Percentiles rank a stretch among this genome's conserved stretches.
Conservation (phyloP, 164 flowering plant genomes). For the Protea cynaroides region DNA sequence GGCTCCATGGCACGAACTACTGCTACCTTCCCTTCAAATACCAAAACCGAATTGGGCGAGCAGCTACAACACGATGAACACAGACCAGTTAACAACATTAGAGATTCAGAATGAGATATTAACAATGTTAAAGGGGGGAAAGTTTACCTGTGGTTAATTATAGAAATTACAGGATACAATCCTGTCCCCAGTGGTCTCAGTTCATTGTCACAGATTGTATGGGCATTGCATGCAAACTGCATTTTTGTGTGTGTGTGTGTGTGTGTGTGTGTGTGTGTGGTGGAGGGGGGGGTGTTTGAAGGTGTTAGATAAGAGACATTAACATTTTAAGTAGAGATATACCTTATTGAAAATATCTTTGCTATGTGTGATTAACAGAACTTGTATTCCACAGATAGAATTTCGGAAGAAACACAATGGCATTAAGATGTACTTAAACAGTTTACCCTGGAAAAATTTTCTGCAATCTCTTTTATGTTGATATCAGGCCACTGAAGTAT, state of each 20-base stretch:
- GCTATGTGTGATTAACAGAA: neutral
- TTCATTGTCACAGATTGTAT: conserved; percentile 91
- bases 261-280: too few relatives aligned
- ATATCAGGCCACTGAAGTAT: conserved; percentile 66
- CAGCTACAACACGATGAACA: conserved; percentile 51
- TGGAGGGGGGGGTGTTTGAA: too few relatives aligned
- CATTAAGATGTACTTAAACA: neutral
- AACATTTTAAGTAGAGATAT: neutral
- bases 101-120: neutral
- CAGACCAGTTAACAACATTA: conserved; percentile 4
- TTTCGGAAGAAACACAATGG: neutral
- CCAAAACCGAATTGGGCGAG: conserved; percentile 84
- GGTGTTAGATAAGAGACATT: neutral
- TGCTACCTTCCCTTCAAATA: conserved; percentile 77
- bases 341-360: neutral
- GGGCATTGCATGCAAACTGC: conserved; percentile 98
- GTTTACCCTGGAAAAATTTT: conserved; percentile 80
- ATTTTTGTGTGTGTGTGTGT: too few relatives aligned
- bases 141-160: conserved; percentile 88
- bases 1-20: conserved; percentile 81
- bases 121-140: neutral
- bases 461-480: conserved; percentile 74
- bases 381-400: neutral
- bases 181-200: conserved; percentile 92
- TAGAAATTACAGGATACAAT: conserved; percentile 82